phyloP scores from a whole-genome alignment of 371 early-diverging fungal genomes.

The Choanephora cucurbitarum region DNA sequence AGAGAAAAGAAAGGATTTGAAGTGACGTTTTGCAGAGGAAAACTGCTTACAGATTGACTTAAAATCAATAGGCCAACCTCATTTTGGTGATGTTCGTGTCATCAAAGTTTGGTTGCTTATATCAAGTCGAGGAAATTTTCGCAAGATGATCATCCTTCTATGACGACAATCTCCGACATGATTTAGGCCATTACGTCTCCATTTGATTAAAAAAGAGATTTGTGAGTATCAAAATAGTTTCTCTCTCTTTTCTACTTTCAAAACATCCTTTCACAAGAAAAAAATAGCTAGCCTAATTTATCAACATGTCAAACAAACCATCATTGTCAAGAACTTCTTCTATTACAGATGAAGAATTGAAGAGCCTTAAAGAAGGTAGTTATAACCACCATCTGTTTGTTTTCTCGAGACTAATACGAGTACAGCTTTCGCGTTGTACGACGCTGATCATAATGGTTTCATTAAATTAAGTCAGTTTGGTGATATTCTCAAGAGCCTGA shows the following conservation, averaged over 20 bases:
- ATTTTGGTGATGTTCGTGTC: no score
- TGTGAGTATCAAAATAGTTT: neutral
- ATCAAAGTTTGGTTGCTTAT: no score
- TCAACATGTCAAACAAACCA: neutral
- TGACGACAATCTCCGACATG: no score
- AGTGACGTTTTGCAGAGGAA: no score
- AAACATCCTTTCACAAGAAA: no score
- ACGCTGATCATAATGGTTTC: slow-evolving; percentile 22
- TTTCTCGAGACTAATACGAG: neutral
- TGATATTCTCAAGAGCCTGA: slow-evolving; percentile 22
- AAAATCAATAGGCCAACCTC: no score
- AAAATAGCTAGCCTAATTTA: neutral
- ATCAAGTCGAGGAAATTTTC: no score
- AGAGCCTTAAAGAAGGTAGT: slow-evolving; percentile 28
- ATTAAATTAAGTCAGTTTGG: slow-evolving; percentile 19
- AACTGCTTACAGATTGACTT: no score
- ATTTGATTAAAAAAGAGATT: no score
- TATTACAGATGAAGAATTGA: slow-evolving; percentile 23
- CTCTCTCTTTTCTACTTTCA: neutral
- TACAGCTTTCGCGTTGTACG: slow-evolving; percentile 31
- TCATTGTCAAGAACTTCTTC: neutral
- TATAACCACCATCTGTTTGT: neutral
- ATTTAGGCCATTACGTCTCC: no score
- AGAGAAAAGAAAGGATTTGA: no score
- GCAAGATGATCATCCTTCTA: no score